These are phyloP conservation scores for Microthyrium microscopicum DNA, from an alignment of 2,329 filamentous ascomycete species.

Conservation along the genomic window DNA sequence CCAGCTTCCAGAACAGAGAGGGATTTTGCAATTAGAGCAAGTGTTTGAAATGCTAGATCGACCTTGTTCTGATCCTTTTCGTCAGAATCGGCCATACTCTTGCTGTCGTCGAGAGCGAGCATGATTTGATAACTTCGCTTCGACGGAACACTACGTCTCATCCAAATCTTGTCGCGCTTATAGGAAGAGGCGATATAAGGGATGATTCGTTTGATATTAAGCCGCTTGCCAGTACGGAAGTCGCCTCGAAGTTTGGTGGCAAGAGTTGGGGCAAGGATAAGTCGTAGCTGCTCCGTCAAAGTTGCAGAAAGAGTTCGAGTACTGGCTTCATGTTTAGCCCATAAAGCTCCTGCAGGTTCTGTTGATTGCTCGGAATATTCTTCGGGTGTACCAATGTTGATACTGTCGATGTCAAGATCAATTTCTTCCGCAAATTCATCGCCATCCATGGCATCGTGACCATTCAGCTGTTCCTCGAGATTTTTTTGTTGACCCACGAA, in stretches of 20 bases:
- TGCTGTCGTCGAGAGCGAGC: slow-evolving; percentile 90
- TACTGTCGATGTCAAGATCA: slow-evolving; percentile 18
- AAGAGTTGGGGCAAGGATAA: slow-evolving; percentile 87
- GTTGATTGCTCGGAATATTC: slow-evolving; percentile 39
- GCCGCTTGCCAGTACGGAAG: slow-evolving; percentile 91
- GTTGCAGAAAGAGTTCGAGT: slow-evolving; percentile 78
- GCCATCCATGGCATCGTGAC: background rate
- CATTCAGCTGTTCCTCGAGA: slow-evolving; percentile 13
- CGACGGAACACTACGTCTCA: slow-evolving; percentile 77
- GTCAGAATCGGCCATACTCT: slow-evolving; percentile 73
- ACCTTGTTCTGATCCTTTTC: no score
- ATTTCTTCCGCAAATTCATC: slow-evolving; percentile 11
- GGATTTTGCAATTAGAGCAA: slow-evolving; percentile 76
- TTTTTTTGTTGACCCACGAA: slow-evolving; percentile 18
- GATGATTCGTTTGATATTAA: slow-evolving; percentile 99
- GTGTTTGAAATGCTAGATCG: slow-evolving; percentile 79
- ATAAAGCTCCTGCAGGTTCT: slow-evolving; percentile 50
- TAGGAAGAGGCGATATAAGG: slow-evolving; percentile 97
- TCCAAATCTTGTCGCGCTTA: slow-evolving; percentile 99
- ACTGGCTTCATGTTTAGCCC: slow-evolving; percentile 67
- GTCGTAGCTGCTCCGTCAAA: slow-evolving; percentile 81
- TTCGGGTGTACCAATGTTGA: slow-evolving; percentile 41
- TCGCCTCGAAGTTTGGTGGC: slow-evolving; percentile 93
- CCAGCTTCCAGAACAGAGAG: slow-evolving; percentile 89
- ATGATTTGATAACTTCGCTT: slow-evolving; percentile 96